phyloP scores from a whole-genome alignment of 2,329 filamentous ascomycete genomes.

The Diaporthe sp. region DNA sequence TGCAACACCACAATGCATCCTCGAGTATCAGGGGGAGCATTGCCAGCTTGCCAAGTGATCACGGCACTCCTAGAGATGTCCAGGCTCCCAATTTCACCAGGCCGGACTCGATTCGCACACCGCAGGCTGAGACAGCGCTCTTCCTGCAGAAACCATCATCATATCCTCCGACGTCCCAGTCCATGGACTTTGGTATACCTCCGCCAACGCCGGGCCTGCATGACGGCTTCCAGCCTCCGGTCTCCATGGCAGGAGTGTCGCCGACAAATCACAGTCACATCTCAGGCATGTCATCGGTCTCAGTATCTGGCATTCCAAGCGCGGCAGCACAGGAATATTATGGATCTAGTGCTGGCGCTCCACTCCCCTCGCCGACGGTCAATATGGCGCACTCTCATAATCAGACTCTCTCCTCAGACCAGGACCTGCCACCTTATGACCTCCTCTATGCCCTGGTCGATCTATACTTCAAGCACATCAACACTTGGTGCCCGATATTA shows the following conservation, averaged over 20 bases:
- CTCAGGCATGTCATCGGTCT: conserved; percentile 42
- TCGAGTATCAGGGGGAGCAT: conserved; percentile 63
- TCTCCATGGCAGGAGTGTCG: conserved; percentile 55
- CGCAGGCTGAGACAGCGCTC: conserved; percentile 68
- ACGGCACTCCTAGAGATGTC: conserved; percentile 66
- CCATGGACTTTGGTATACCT: conserved; percentile 63
- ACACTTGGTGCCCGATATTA: conserved; percentile 91
- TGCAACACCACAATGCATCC: conserved; percentile 48
- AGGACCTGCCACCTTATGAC: conserved; percentile 81
- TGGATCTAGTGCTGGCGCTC: conserved; percentile 48
- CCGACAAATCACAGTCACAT: conserved; percentile 51
- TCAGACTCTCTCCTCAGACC: conserved; percentile 60
- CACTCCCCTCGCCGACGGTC: conserved; percentile 70
- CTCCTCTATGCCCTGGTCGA: conserved; percentile 80
- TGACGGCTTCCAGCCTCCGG: conserved; percentile 62
- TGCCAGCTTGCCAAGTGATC: conserved; percentile 65
- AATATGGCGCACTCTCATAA: conserved; percentile 63
- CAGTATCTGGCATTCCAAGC: conserved; percentile 51
- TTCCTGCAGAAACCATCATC: conserved; percentile 72
- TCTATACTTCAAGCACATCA: conserved; percentile 84
- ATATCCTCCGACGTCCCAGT: conserved; percentile 60
- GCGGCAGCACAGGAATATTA: conserved; percentile 65
- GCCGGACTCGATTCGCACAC: conserved; percentile 62
- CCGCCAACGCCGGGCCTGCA: conserved; percentile 60
- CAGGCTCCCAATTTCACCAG: conserved; percentile 59